Evolutionary conservation across 257 asterid species (phyloP).

Genomic region (Cruciata laevipes): DNA sequence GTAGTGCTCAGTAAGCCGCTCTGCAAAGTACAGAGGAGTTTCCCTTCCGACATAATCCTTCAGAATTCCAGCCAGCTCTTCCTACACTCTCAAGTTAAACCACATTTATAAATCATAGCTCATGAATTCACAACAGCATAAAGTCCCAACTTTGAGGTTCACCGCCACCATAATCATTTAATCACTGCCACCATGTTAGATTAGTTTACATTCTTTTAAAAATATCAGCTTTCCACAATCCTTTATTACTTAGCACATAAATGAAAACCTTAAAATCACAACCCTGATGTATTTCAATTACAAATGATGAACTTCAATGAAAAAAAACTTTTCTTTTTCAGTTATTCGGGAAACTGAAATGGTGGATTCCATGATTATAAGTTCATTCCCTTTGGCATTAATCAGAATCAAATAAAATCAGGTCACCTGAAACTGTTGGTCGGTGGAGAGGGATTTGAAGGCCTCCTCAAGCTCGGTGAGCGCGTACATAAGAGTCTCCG

Average conservation of each 20-base stretch:
- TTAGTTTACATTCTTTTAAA: neutral
- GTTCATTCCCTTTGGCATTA: neutral
- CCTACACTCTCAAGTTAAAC: constrained; percentile 29
- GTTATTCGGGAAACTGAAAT: neutral
- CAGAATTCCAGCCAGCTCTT: constrained; percentile 74
- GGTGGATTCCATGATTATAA: too few relatives aligned
- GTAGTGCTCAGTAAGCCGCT: constrained; percentile 84
- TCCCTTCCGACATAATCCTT: constrained; percentile 94
- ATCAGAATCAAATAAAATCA: neutral
- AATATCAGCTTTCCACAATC: neutral
- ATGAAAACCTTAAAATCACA: neutral
- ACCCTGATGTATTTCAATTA: neutral
- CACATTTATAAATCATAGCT: neutral
- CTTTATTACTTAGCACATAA: too few relatives aligned
- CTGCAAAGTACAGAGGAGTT: constrained; percentile 87
- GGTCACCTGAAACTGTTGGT: constrained; percentile 63
- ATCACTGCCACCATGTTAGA: neutral
- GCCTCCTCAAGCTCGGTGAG: constrained; percentile 87
- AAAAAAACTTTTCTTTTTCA: neutral
- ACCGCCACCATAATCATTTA: neutral
- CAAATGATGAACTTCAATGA: neutral
- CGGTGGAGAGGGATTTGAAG: constrained; percentile 49
- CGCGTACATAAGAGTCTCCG: constrained; percentile 86
- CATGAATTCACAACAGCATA: neutral
- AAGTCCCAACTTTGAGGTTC: neutral